Conservation (phyloP, 2,329 filamentous ascomycete genomes). For the Sporothrix dimorphospora region DNA sequence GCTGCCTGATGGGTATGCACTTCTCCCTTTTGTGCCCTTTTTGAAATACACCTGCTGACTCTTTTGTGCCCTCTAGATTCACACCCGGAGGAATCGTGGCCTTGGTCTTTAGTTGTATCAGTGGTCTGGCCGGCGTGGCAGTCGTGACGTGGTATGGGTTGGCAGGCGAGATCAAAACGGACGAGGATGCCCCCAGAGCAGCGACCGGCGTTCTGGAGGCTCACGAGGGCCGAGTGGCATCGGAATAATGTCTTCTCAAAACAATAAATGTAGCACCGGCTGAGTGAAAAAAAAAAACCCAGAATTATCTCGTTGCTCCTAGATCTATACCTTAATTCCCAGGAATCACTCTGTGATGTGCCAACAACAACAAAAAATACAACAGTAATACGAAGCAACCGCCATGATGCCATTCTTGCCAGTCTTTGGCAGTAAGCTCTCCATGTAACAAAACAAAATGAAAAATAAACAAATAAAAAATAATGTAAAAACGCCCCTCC, state of each 20-base stretch:
- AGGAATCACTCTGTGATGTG: neutral
- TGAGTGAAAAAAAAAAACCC: neutral
- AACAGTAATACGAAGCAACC: neutral
- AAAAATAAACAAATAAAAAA: neutral
- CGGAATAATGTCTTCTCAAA: neutral
- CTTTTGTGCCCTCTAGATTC: neutral
- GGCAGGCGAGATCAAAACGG: neutral
- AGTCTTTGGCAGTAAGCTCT: slow-evolving; percentile 9
- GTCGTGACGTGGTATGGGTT: slow-evolving; percentile 15
- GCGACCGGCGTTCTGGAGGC: neutral
- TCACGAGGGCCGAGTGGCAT: neutral
- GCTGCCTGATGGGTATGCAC: slow-evolving; percentile 56
- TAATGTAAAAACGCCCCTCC: neutral
- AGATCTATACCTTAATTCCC: slow-evolving; percentile 28
- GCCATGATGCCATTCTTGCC: slow-evolving; percentile 9
- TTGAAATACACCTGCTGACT: neutral
- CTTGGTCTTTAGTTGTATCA: neutral
- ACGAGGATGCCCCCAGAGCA: neutral
- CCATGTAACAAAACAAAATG: neutral
- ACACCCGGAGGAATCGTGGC: neutral
- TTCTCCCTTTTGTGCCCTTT: slow-evolving; percentile 60
- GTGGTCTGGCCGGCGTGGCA: slow-evolving; percentile 11
- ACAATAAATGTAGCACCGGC: neutral
- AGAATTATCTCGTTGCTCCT: slow-evolving; percentile 27
- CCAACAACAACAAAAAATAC: neutral